A percentile compares a stretch with the other conserved stretches of the same genome.
These are phyloP conservation scores for Cryphonectria radicalis DNA, from an alignment of 2,329 filamentous ascomycete genomes.

Conservation along the genomic window DNA sequence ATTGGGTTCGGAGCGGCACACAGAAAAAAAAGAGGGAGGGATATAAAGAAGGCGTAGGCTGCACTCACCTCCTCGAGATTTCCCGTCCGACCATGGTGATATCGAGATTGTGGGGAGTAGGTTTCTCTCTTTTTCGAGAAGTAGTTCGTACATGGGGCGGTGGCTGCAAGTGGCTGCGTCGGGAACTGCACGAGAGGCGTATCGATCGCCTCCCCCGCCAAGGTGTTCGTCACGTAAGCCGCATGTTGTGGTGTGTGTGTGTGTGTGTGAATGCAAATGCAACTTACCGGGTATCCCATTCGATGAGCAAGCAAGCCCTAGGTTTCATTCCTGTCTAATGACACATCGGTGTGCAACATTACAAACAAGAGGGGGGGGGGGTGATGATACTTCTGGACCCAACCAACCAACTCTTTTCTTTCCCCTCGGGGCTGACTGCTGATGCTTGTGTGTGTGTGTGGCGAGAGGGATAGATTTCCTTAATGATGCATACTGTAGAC, in stretches of 20 bases:
- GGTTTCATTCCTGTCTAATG: conserved; percentile 24
- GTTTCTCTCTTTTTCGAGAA: neutral
- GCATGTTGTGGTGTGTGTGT: neutral
- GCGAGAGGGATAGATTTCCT: neutral
- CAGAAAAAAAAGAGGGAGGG: neutral
- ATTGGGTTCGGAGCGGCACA: neutral
- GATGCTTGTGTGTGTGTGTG: neutral
- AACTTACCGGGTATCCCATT: conserved; percentile 25
- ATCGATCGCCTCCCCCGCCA: neutral
- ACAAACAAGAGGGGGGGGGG: neutral
- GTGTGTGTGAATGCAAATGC: conserved; percentile 20
- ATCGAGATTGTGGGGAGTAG: neutral
- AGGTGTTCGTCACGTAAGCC: neutral
- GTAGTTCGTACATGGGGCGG: neutral
- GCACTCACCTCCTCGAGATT: neutral
- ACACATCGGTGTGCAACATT: conserved; percentile 24
- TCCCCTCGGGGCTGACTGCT: neutral
- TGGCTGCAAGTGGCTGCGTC: neutral
- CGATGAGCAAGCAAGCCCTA: conserved; percentile 25
- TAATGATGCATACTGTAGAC: too few relatives aligned
- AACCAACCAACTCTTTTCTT: neutral
- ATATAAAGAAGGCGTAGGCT: neutral
- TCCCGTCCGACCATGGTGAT: neutral
- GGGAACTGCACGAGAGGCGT: neutral
- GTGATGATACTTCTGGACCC: neutral